Percentiles rank a stretch among this genome's conserved stretches.
These are phyloP conservation scores for Infundibulicybe gibba DNA, from an alignment of 768 basidiomycete species.

Conservation along the genomic window DNA sequence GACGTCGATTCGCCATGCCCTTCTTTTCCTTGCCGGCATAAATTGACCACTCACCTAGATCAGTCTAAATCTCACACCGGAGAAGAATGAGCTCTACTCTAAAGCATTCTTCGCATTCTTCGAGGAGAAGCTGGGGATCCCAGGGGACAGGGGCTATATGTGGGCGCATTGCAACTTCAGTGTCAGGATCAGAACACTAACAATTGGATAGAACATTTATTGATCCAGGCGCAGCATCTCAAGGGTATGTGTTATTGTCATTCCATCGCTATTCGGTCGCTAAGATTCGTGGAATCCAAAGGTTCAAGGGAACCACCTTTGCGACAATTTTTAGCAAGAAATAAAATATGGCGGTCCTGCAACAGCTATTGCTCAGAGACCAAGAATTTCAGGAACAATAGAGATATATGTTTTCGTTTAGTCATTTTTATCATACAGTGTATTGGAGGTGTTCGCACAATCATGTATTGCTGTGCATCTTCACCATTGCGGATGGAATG, in stretches of 20 bases:
- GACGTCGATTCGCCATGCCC: neutral
- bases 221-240: slow-evolving; percentile 47
- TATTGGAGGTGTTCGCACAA: neutral
- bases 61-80: slow-evolving; percentile 50
- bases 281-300: slow-evolving; percentile 10
- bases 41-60: slow-evolving; percentile 27
- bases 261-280: neutral
- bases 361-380: too few relatives aligned
- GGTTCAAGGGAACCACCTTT: slow-evolving; percentile 42
- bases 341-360: too few relatives aligned
- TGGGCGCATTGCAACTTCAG: slow-evolving; percentile 10
- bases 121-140: slow-evolving; percentile 45
- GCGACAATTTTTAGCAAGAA: slow-evolving; percentile 24
- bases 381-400: too few relatives aligned
- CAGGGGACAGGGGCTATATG: slow-evolving; percentile 60
- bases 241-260: slow-evolving; percentile 35
- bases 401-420: too few relatives aligned
- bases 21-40: neutral
- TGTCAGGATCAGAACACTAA: neutral
- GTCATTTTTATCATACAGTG: neutral
- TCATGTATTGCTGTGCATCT: neutral
- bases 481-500: neutral
- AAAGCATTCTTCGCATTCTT: slow-evolving; percentile 53
- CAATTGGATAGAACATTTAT: slow-evolving; percentile 31
- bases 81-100: slow-evolving; percentile 50